Conservation (phyloP, 768 basidiomycete species). For the Leccinum incarnatum region DNA sequence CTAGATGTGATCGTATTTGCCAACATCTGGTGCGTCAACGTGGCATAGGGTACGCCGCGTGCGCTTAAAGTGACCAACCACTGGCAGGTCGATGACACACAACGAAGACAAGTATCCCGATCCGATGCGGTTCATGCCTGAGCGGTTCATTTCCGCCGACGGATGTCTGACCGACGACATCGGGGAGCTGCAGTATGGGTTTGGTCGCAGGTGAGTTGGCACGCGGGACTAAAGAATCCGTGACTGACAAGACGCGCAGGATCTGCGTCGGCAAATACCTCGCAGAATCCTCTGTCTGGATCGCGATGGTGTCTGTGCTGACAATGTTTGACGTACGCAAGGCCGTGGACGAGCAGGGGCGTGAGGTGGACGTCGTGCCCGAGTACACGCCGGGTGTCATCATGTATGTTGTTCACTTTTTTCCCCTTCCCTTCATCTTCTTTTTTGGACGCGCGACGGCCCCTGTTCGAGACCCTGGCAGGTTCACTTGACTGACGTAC, state of each 20-base stretch:
- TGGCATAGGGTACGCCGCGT: background rate
- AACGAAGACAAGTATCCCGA: constrained; percentile 23
- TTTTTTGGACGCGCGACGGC: background rate
- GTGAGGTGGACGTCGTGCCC: constrained; percentile 24
- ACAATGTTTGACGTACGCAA: constrained; percentile 28
- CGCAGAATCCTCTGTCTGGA: constrained; percentile 25
- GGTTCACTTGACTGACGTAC: background rate
- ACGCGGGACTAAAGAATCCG: background rate
- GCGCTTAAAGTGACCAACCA: background rate
- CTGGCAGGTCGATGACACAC: constrained; percentile 27
- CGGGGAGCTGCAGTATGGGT: constrained; percentile 20
- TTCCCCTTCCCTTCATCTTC: background rate
- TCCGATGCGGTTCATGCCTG: constrained; percentile 21
- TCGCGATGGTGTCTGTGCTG: constrained; percentile 26
- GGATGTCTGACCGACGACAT: constrained; percentile 21
- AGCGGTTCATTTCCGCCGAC: constrained; percentile 15
- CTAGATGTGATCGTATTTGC: constrained; percentile 26
- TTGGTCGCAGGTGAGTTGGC: constrained; percentile 19
- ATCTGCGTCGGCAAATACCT: constrained; percentile 29
- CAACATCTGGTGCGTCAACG: constrained; percentile 14
- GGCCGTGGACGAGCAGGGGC: constrained; percentile 15
- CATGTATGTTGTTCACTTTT: constrained; percentile 11
- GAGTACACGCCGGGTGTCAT: constrained; percentile 28
- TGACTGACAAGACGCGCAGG: constrained; percentile 1
- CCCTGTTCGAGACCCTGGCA: background rate